phyloP scores from a whole-genome alignment of 305 asterid species.

The Fraxinus baroniana region DNA sequence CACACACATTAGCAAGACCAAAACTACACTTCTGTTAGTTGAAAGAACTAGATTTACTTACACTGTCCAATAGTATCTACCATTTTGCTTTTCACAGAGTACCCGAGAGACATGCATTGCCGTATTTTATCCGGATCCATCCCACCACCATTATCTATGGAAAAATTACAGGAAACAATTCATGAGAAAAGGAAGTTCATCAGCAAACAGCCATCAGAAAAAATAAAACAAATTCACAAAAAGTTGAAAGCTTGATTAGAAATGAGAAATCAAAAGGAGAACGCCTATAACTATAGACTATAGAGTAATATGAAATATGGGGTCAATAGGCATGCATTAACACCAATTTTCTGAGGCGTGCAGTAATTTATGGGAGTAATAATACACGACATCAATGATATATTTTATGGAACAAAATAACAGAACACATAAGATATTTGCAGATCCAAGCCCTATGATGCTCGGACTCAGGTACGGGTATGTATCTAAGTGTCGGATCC shows the following conservation, averaged over 20 bases:
- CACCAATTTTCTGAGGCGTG: not conserved
- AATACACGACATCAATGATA: not conserved
- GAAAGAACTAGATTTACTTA: constrained; percentile 27
- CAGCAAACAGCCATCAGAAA: not conserved
- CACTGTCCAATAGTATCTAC: constrained; percentile 89
- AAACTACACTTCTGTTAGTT: not conserved
- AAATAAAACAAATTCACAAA: not conserved
- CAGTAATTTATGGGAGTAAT: not conserved
- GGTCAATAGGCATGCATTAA: not conserved
- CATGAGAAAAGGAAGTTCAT: constrained; percentile 6
- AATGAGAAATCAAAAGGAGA: not conserved
- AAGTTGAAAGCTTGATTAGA: not conserved
- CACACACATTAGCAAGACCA: not conserved
- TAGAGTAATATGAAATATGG: not conserved
- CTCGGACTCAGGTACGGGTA: too few relatives aligned
- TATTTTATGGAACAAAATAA: not conserved
- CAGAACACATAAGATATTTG: not conserved
- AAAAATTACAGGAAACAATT: constrained; percentile 16
- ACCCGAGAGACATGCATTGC: constrained; percentile 96
- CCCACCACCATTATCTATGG: constrained; percentile 89
- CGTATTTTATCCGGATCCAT: constrained; percentile 91
- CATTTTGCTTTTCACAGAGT: constrained; percentile 83
- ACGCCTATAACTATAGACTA: not conserved
- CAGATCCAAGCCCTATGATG: not conserved
- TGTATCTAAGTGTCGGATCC: too few relatives aligned